Base-by-base conservation (phyloP, 768 basidiomycete species). In the Mrakia gelida region DNA sequence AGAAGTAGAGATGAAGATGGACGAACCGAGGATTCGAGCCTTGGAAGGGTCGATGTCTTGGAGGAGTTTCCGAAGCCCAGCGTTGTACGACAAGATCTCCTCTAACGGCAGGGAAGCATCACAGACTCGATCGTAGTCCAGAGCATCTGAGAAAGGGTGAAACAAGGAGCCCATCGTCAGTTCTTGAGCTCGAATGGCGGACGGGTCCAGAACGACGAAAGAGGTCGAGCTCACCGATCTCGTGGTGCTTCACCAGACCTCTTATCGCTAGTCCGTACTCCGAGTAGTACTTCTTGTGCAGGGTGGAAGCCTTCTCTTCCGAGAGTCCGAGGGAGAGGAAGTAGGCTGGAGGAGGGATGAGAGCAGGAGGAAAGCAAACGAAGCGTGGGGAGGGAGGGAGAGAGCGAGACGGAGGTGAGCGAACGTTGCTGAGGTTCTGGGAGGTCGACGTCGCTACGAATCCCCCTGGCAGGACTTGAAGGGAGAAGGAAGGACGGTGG, bases 91-190 rank as follows among this genome's bases (percentile, higher is more conserved):
- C 80, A 95, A 90, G 86, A 92, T 90, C 3, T 90, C 87, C 82
- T 95, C 93, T 10, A 95, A 86, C 10, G 93, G 93, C 18, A 95
- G 87, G 30, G 92, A 88, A 4, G 91, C 91, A 81, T 95, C 93
- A 83, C 93, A 95, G 84, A 91, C 89, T 73, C 85, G 86, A 85
- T 95, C 91, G 83, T 94, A 95, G 82, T 94, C 92, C 71, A 94
- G 83, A 16, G 92, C 91, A 83, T 95, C 93, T 89, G 76, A 28
- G 54, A 2, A 52, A 68, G 21, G 30, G 49, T 30, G 77, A n/a
- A 59, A 38, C 38, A 70, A 26, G 28, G 49, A 38, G 59, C 78
- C 49, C 80, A 45, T 18, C 34, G 62, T 38, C 38, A 49, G 28
- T 68, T 38, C 49, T 23, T 11, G 73, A 68, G n/a, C 71, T 77